Base-by-base conservation (phyloP, 2,329 filamentous ascomycete genomes). In the Trichoderma arundinaceum region DNA sequence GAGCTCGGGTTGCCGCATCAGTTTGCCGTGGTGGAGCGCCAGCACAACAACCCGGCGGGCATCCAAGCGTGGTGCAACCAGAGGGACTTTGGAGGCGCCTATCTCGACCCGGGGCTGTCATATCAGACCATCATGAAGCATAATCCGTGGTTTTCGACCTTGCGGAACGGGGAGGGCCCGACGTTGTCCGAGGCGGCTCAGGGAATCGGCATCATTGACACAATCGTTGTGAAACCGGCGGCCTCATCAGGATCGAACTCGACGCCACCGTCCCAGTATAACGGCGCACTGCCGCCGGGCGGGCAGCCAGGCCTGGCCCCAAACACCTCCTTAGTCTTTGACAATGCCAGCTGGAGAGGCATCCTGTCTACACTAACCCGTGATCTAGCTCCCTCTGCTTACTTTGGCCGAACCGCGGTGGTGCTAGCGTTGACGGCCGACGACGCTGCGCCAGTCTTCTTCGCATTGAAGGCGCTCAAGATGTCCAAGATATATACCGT, bases 291-390 rank as follows among this genome's bases (percentile, higher is more conserved):
- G 6, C 70, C 69, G 2, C 66, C 70, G 3, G 57, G 64, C n/a
- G 66, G 69, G 7, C 75, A 77, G 52, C 69, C 73, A 2, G 79
- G 79, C 2, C 71, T 85, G 3, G 76, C 83, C 2, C 78, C 83
- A 10, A 83, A 81, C 61, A 83, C 83, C 0, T 79, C 80, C 5
- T 85, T 94, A 46, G 80, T 94, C 15, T 90, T 92, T 53, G 92
- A 95, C 72, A 96, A 96, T 70, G 90, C 91, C 10, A 88, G 88
- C 13, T 95, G 92, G 91, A 92, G 92, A 75, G 92, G 92, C 1
- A 94, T 96, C 65, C 83, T 92, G 54, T 90, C 91, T 60, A 93
- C 92, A 0, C 81, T 96, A 66, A 95, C 90, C 4, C 86, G 90
- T 22, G 92, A 96, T 71, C 88, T 94, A 70, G 90, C 93, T 0